A percentile compares a stretch with the other conserved stretches of the same genome.
Conservation (phyloP, 1,284 basidiomycete genomes). For the Marasmius sp. region DNA sequence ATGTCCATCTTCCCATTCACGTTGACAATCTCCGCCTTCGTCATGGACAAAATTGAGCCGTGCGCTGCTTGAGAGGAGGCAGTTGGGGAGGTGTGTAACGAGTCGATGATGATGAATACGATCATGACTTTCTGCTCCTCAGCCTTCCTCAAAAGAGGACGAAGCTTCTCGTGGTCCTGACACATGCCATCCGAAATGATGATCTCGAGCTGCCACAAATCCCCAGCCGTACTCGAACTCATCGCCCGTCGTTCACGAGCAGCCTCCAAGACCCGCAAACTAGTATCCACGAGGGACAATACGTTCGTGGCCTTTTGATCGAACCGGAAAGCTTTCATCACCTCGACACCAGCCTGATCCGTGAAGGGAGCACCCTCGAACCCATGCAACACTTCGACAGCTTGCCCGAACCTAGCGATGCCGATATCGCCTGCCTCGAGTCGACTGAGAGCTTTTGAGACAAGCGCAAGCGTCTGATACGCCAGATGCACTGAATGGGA, state of each 20-base stretch:
- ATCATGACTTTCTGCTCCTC: slow-evolving; percentile 93
- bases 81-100: slow-evolving; percentile 53
- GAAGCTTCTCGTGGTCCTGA: slow-evolving; percentile 89
- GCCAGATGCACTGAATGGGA: slow-evolving; percentile 92
- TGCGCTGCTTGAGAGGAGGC: slow-evolving; percentile 30
- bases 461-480: slow-evolving; percentile 91
- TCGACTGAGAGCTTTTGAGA: slow-evolving; percentile 87
- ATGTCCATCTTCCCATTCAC: slow-evolving; percentile 89
- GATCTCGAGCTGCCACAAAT: slow-evolving; percentile 97
- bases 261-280: slow-evolving; percentile 74
- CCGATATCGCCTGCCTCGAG: slow-evolving; percentile 95
- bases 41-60: slow-evolving; percentile 91
- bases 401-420: slow-evolving; percentile 89
- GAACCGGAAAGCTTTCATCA: slow-evolving; percentile 88
- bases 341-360: slow-evolving; percentile 75
- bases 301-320: slow-evolving; percentile 92
- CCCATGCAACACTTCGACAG: slow-evolving; percentile 86
- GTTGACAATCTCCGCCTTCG: slow-evolving; percentile 85
- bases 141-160: slow-evolving; percentile 81
- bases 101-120: slow-evolving; percentile 96
- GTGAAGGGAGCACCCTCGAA: slow-evolving; percentile 81
- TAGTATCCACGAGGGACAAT: slow-evolving; percentile 81
- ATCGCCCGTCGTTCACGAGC: slow-evolving; percentile 68
- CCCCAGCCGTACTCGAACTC: slow-evolving; percentile 65
- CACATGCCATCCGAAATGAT: slow-evolving; percentile 99